Conservation (phyloP, 1,284 basidiomycete genomes). For the Malassezia restricta region DNA sequence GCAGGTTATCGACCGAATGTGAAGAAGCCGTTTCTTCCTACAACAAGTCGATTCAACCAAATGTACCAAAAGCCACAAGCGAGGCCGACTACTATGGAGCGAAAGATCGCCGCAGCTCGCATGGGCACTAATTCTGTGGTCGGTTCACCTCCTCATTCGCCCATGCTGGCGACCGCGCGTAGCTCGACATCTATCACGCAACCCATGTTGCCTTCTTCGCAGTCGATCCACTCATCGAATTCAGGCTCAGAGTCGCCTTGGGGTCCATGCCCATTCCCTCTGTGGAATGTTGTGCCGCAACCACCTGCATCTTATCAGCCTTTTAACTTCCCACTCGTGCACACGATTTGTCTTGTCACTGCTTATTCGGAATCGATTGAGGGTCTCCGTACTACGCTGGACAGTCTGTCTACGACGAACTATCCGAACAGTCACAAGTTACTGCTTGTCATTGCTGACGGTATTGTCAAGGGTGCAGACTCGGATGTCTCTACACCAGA, state of each 20-base stretch:
- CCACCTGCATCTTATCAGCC: slow-evolving; percentile 82
- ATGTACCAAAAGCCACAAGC: slow-evolving; percentile 22
- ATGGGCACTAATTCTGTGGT: slow-evolving; percentile 6
- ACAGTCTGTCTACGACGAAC: slow-evolving; percentile 93
- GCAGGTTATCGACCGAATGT: slow-evolving; percentile 74
- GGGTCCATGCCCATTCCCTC: slow-evolving; percentile 62
- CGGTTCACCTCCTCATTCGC: slow-evolving; percentile 61
- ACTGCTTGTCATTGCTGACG: slow-evolving; percentile 89
- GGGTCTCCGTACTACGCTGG: slow-evolving; percentile 88
- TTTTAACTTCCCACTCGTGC: slow-evolving; percentile 86
- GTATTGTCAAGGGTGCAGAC: slow-evolving; percentile 77
- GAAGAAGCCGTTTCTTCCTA: slow-evolving; percentile 60
- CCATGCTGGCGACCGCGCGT: slow-evolving; percentile 61
- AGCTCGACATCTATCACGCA: slow-evolving; percentile 64
- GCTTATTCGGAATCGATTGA: slow-evolving; percentile 96
- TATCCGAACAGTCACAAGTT: slow-evolving; percentile 97
- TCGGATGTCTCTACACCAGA: slow-evolving; percentile 56
- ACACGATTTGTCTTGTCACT: slow-evolving; percentile 90
- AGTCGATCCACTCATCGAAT: slow-evolving; percentile 35
- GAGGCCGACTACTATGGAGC: slow-evolving; percentile 8
- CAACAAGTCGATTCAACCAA: slow-evolving; percentile 51
- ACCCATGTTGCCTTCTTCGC: slow-evolving; percentile 14
- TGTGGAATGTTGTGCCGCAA: slow-evolving; percentile 79
- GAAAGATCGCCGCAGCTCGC: slow-evolving; percentile 12
- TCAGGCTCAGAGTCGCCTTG: slow-evolving; percentile 27